phyloP scores from a whole-genome alignment of 2,329 filamentous ascomycete species.

The Diplodia scrobiculata region DNA sequence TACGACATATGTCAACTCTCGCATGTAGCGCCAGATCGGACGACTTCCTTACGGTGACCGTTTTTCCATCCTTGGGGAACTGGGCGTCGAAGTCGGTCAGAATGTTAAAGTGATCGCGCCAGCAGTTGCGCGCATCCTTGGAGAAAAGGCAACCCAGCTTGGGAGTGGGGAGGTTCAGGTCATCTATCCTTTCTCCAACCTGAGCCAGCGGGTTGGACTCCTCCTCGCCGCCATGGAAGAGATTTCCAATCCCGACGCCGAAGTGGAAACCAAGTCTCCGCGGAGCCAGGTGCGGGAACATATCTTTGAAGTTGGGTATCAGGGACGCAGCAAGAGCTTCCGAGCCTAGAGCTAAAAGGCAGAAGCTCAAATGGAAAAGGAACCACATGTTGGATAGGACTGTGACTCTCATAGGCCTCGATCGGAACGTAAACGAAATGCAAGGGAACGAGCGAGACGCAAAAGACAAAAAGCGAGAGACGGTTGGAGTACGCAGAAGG shows the following conservation, averaged over 20 bases:
- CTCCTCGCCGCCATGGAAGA: neutral
- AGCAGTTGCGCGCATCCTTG: slow-evolving; percentile 43
- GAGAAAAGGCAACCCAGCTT: slow-evolving; percentile 18
- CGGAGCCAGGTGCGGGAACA: neutral
- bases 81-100: slow-evolving; percentile 51
- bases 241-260: neutral
- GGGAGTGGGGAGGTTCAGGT: neutral
- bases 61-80: slow-evolving; percentile 45
- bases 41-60: slow-evolving; percentile 35
- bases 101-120: slow-evolving; percentile 49
- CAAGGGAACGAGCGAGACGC: neutral
- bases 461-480: neutral
- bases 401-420: neutral
- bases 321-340: neutral
- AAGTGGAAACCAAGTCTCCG: neutral
- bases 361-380: slow-evolving; percentile 7
- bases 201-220: neutral
- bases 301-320: neutral
- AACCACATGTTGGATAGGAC: neutral
- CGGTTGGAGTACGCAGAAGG: neutral
- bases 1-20: slow-evolving; percentile 31
- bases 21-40: slow-evolving; percentile 33
- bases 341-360: slow-evolving; percentile 16
- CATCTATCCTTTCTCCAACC: slow-evolving; percentile 1
- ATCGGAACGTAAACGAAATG: neutral